These are phyloP conservation scores for Pseudogymnoascus verrucosus DNA, from an alignment of 2,329 filamentous ascomycete genomes.

Conservation along the genomic window DNA sequence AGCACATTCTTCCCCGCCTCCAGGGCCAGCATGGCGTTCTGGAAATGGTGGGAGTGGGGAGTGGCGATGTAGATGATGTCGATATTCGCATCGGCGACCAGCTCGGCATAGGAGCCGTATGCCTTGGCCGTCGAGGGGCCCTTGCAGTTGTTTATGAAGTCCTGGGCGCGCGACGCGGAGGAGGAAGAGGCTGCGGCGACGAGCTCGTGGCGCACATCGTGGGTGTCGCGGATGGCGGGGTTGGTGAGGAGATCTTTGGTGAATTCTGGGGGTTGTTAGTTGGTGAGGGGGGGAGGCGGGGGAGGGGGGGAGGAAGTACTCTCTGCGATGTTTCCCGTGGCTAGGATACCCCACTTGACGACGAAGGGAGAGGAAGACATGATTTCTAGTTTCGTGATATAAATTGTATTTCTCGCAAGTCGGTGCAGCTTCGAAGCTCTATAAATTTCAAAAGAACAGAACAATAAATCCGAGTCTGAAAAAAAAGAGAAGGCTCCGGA, in stretches of 20 bases:
- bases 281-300: slow-evolving; percentile 1
- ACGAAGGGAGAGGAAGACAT: slow-evolving; percentile 17
- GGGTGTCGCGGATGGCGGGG: slow-evolving; percentile 49
- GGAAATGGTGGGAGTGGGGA: slow-evolving; percentile 66
- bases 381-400: background rate
- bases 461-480: background rate
- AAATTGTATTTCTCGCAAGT: background rate
- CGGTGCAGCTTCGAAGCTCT: background rate
- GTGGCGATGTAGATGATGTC: slow-evolving; percentile 66
- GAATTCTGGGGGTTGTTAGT: slow-evolving; percentile 35
- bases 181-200: slow-evolving; percentile 58
- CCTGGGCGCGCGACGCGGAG: slow-evolving; percentile 48
- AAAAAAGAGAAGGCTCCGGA: background rate
- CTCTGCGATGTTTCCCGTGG: slow-evolving; percentile 31
- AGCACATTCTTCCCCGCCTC: slow-evolving; percentile 61
- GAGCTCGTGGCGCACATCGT: slow-evolving; percentile 54
- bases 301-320: slow-evolving; percentile 15
- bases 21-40: slow-evolving; percentile 57
- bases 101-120: slow-evolving; percentile 58
- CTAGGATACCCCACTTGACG: slow-evolving; percentile 29
- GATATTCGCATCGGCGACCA: slow-evolving; percentile 55
- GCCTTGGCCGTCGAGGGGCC: slow-evolving; percentile 50
- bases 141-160: slow-evolving; percentile 51
- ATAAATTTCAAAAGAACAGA: background rate
- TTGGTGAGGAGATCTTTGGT: slow-evolving; percentile 57